Evolutionary conservation across 1,139 yeast species (phyloP).

Genomic region (Meyerozyma elateridarum): DNA sequence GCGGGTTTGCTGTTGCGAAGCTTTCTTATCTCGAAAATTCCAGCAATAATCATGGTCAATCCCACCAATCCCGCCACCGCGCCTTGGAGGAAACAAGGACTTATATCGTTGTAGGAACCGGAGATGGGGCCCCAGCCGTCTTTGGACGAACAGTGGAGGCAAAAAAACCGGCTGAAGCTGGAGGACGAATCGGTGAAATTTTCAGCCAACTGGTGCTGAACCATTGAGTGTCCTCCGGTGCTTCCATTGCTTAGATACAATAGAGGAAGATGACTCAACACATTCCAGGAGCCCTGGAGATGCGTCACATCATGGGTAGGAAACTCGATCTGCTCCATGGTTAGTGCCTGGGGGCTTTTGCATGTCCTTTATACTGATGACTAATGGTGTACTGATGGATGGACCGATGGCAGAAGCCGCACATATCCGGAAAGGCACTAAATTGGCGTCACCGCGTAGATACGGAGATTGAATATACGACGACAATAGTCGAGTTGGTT

Average conservation of each 20-base stretch:
- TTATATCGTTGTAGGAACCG: slow-evolving; percentile 55
- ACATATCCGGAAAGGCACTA: too few relatives aligned
- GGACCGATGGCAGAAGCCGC: too few relatives aligned
- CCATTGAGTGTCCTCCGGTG: too few relatives aligned
- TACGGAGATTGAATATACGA: too few relatives aligned
- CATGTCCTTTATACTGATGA: slow-evolving; percentile 2
- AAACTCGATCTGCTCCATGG: slow-evolving; percentile 12
- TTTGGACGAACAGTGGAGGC: slow-evolving; percentile 10
- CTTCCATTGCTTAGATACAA: slow-evolving; percentile 7
- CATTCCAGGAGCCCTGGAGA: slow-evolving; percentile 9
- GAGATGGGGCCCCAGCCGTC: slow-evolving; percentile 81
- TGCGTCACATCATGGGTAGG: slow-evolving; percentile 6
- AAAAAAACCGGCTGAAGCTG: not conserved
- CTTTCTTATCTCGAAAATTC: slow-evolving; percentile 39
- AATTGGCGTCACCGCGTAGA: too few relatives aligned
- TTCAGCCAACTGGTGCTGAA: not conserved
- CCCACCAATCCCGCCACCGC: slow-evolving; percentile 50
- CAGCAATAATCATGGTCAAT: slow-evolving; percentile 49
- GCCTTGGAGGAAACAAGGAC: slow-evolving; percentile 84
- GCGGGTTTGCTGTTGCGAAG: slow-evolving; percentile 30
- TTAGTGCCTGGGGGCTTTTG: not conserved
- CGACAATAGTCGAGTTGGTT: too few relatives aligned
- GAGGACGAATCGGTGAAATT: not conserved
- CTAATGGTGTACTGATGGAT: slow-evolving; percentile 2
- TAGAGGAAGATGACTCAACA: slow-evolving; percentile 9